Conservation (phyloP, 1,284 basidiomycete genomes). For the Fomitiporia mediterranea region DNA sequence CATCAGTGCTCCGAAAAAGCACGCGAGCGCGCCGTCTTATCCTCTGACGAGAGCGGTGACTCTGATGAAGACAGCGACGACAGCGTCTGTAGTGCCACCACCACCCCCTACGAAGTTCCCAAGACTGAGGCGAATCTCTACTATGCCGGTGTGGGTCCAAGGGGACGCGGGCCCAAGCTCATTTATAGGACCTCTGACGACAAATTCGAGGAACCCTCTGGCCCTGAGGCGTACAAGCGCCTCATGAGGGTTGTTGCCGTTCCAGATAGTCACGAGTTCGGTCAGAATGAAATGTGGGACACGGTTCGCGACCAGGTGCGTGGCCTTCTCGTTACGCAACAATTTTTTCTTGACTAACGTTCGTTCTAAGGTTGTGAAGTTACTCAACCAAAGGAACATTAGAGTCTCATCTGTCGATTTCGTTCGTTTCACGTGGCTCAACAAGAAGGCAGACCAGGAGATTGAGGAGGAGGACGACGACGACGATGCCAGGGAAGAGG, state of each 20-base stretch:
- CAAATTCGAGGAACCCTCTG: conserved; percentile 31
- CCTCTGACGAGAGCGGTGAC: conserved; percentile 11
- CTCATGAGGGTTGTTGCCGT: conserved; percentile 33
- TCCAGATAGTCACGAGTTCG: conserved; percentile 30
- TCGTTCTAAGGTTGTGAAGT: conserved; percentile 32
- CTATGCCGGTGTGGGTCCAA: conserved; percentile 31
- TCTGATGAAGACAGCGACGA: conserved; percentile 16
- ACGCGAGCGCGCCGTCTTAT: not conserved
- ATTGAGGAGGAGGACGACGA: conserved; percentile 19
- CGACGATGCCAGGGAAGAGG: conserved; percentile 18
- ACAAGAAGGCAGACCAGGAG: conserved; percentile 8
- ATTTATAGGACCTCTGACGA: conserved; percentile 36
- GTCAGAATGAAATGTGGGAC: conserved; percentile 31
- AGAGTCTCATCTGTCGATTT: conserved; percentile 32
- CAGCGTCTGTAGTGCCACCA: conserved; percentile 14
- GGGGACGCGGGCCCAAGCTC: conserved; percentile 32
- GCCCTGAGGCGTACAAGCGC: conserved; percentile 31
- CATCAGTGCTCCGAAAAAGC: conserved; percentile 18
- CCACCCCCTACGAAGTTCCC: conserved; percentile 21
- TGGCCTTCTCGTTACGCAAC: conserved; percentile 30
- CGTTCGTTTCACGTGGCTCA: conserved; percentile 34
- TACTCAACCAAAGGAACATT: conserved; percentile 31
- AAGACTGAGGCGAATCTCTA: conserved; percentile 34
- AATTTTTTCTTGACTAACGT: conserved; percentile 32
- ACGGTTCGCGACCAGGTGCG: conserved; percentile 33